Evolutionary conservation across 1,284 basidiomycete genomes (phyloP).

Genomic region (Pyrrhoderma lamaoense): DNA sequence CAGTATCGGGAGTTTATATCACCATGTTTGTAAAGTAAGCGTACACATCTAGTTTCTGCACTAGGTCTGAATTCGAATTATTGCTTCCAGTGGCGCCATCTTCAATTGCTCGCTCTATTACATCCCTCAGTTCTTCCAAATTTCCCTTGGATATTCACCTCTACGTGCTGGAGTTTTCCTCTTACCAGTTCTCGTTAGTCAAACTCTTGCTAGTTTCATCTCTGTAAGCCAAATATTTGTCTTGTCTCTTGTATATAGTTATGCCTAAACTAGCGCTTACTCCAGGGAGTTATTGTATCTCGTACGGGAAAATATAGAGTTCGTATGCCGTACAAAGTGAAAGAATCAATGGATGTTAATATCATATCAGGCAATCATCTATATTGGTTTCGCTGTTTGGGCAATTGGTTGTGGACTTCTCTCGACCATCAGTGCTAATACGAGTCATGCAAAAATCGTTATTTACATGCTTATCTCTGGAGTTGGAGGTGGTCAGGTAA

Average conservation of each 20-base stretch:
- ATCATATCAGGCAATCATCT: slow-evolving; percentile 9
- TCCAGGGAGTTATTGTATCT: slow-evolving; percentile 12
- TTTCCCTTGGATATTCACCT: slow-evolving; percentile 14
- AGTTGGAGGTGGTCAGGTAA: slow-evolving; percentile 15
- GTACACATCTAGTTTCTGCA: too few species aligned
- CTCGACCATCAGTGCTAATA: slow-evolving; percentile 8
- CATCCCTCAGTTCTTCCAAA: slow-evolving; percentile 16
- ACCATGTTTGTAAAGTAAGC: slow-evolving; percentile 59
- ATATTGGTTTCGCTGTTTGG: slow-evolving; percentile 14
- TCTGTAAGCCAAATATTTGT: not conserved
- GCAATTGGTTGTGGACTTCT: slow-evolving; percentile 16
- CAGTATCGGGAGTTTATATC: slow-evolving; percentile 61
- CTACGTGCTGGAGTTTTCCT: slow-evolving; percentile 14
- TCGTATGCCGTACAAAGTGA: not conserved
- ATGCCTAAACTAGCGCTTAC: not conserved
- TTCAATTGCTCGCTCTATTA: slow-evolving; percentile 17
- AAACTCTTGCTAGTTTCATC: slow-evolving; percentile 14
- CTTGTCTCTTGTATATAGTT: not conserved
- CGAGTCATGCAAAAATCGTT: slow-evolving; percentile 2
- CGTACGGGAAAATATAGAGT: slow-evolving; percentile 14
- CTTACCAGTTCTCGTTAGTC: slow-evolving; percentile 15
- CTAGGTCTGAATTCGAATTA: not conserved
- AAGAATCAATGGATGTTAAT: not conserved
- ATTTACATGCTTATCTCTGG: slow-evolving; percentile 16
- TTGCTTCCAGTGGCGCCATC: slow-evolving; percentile 8